These are phyloP conservation scores for Mortierella sp. DNA, from an alignment of 371 early-diverging fungal species.

Conservation along the genomic window DNA sequence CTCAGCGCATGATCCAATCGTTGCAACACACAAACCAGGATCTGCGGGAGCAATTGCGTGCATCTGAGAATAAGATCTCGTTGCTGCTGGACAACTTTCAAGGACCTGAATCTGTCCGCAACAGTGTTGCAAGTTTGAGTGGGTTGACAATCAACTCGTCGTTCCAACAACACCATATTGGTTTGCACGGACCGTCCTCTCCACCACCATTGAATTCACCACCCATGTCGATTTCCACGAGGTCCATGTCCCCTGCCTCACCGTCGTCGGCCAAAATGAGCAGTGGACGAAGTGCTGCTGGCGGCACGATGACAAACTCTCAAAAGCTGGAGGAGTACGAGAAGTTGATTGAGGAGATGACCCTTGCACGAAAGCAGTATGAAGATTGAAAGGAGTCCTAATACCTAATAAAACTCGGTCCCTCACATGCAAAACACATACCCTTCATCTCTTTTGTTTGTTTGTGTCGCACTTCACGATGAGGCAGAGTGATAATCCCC, in stretches of 20 bases:
- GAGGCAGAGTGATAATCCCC: too few relatives aligned
- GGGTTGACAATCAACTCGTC: slow-evolving; percentile 9
- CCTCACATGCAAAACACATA: too few relatives aligned
- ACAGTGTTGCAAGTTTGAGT: slow-evolving; percentile 39
- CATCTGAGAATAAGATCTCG: slow-evolving; percentile 56
- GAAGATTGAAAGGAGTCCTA: slow-evolving; percentile 9
- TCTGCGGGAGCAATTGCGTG: slow-evolving; percentile 44
- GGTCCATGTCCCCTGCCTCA: neutral
- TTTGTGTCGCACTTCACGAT: too few relatives aligned
- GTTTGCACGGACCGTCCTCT: neutral
- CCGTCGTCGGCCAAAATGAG: neutral
- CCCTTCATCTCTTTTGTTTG: too few relatives aligned
- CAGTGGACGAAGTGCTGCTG: neutral
- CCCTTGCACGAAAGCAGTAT: slow-evolving; percentile 27
- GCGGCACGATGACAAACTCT: slow-evolving; percentile 7
- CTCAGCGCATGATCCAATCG: slow-evolving; percentile 30
- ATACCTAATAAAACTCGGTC: too few relatives aligned
- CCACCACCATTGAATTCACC: slow-evolving; percentile 13
- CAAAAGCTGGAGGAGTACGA: slow-evolving; percentile 51
- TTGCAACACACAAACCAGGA: slow-evolving; percentile 37
- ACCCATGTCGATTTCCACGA: slow-evolving; percentile 5
- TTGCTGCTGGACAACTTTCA: slow-evolving; percentile 54
- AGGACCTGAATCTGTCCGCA: slow-evolving; percentile 35
- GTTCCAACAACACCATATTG: neutral
- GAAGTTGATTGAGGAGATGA: slow-evolving; percentile 51